Base-by-base conservation (phyloP, 371 early-diverging fungal species). In the Zychaea mexicana region DNA sequence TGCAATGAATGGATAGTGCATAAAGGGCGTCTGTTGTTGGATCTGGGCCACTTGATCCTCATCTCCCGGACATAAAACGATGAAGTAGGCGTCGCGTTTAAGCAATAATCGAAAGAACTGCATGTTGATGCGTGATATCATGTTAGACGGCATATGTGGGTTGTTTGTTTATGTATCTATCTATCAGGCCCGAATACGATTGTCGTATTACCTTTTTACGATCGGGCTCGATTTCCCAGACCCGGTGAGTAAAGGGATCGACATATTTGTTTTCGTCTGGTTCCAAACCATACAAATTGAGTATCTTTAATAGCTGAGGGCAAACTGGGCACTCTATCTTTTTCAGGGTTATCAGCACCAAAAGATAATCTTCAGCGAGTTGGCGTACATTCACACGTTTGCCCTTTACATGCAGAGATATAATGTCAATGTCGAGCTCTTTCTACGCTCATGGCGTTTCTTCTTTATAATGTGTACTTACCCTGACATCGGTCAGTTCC, bases 41-140 rank as follows among this genome's bases (percentile, higher is more conserved):
- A 81, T 62, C 15, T 66, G 46, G 21, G 66, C 54, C 3, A 80
- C 70, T 46, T 62, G 66, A 7, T 33, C 33, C 22, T 52, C 30
- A n/a, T 64, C 52, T 9, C 81, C 81, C 26, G 81, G 81, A 36
- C 81, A 81, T 9, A 81, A 31, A 15, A 77, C 60, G 26, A 81
- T 67, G 49, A 71, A 81, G 52, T 81, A 78, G 5, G 81, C 73
- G 52, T 81, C 81, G 9, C 66, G 55, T 53, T 65, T 62, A 49
- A 81, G 53, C n/a, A 81, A 55, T 3, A 71, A 30, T 12, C 65
- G 64, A 60, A 66, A 76, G 36, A 74, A 70, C 81, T 81, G 24
- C 2, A 60, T 52, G 31, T 57, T n/a, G n/a, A n/a, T n/a, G n/a
- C n/a, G n/a, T n/a, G n/a, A n/a, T n/a, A 42, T 38, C 39, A n/a